Evolutionary conservation across 2,329 filamentous ascomycete species (phyloP).

Genomic region (Neofusicoccum umdonicola): DNA sequence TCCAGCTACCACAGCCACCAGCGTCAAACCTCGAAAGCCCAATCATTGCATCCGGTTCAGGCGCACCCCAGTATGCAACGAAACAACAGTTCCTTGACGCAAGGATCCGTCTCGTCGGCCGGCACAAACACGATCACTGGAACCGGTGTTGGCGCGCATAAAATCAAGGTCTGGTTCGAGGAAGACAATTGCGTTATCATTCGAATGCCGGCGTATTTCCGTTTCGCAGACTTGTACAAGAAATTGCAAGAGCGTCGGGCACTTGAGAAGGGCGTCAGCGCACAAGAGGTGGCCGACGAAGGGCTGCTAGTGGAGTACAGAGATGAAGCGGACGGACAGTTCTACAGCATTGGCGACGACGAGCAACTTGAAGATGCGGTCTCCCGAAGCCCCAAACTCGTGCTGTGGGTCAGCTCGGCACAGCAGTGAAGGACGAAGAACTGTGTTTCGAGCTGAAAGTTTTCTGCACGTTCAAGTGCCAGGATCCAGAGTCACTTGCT

Average conservation of each 20-base stretch:
- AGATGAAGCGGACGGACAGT: constrained; percentile 75
- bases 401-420: constrained; percentile 12
- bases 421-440: background rate
- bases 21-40: constrained; percentile 37
- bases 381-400: constrained; percentile 78
- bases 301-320: constrained; percentile 79
- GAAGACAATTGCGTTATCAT: constrained; percentile 84
- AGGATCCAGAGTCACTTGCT: too few species aligned
- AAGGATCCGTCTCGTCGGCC: constrained; percentile 27
- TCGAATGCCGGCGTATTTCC: constrained; percentile 77
- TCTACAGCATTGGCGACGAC: constrained; percentile 72
- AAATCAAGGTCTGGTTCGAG: constrained; percentile 93
- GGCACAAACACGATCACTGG: constrained; percentile 20
- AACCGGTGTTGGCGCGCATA: constrained; percentile 53
- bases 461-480: background rate
- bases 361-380: constrained; percentile 78
- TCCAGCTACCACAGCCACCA: constrained; percentile 32
- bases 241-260: constrained; percentile 84
- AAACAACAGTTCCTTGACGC: constrained; percentile 36
- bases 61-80: constrained; percentile 32
- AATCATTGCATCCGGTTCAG: constrained; percentile 18
- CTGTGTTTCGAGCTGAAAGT: background rate
- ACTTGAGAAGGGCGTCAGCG: constrained; percentile 49
- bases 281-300: constrained; percentile 50
- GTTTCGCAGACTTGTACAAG: constrained; percentile 73